Evolutionary conservation across 257 asterid genomes (phyloP), one percentile per base, ranked within the genome.

Genomic region (Forsythia suspensa): DNA sequence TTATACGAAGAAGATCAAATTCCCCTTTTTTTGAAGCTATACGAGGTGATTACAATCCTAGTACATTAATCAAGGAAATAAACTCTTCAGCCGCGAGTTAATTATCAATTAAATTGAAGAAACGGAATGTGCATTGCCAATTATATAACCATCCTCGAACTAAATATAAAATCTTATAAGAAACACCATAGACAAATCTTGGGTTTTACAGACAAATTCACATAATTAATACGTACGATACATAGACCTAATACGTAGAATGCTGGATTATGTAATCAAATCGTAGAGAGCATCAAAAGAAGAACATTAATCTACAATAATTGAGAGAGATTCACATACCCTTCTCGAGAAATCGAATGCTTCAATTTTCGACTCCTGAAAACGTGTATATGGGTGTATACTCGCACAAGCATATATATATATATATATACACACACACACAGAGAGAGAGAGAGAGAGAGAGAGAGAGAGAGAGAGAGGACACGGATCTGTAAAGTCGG

Each of bases 261-360:
- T 46, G 13, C 55, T 12, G 0, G 55, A 13, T 18, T 15, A 4
- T 4, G 20, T 48, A 48, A 48, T 48, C 59, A 48, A 15, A 13
- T 15, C 15, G 20, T 48, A 48, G 59, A 48, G 15, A 40, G 42
- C 42, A 4, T 39, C 43, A 16, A 41, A 44, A 34, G 10, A 36
- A 38, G 39, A 73, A 34, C 77, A 66, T 13, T 34, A 4, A 44
- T 3, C 29, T 2, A 5, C 40, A 1, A 74, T 73, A 38, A 70
- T 8, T 13, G 59, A 41, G 38, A 77, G 34, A 21, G 29, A 38
- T 37, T 10, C 71, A 34, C 82, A 67, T 20, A 84, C 87, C 87
- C 75, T 84, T 70, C 73, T 77, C 66, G 71, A 71, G 80, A 77
- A 77, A 77, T 77, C 10, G 82, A 74, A 80, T 72, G 77, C 73